phyloP scores from a whole-genome alignment of 805 yeast genomes.

The Kodamaea kakaduensis region DNA sequence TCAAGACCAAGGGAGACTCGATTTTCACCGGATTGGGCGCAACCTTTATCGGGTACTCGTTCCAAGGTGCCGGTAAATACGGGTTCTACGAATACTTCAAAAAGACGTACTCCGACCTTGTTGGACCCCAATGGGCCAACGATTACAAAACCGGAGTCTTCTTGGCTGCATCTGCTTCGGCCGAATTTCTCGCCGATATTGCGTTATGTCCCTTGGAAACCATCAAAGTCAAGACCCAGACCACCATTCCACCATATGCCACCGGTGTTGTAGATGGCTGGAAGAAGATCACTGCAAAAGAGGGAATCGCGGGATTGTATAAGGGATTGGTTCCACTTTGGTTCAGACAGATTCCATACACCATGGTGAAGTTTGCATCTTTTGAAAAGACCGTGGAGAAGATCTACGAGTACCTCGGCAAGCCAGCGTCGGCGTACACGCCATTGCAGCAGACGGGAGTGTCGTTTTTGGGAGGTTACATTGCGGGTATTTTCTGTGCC shows the following conservation, averaged over 20 bases:
- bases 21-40: slow-evolving; percentile 89
- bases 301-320: slow-evolving; percentile 74
- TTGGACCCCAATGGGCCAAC: slow-evolving; percentile 59
- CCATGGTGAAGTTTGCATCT: slow-evolving; percentile 94
- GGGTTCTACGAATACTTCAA: slow-evolving; percentile 94
- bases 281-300: slow-evolving; percentile 58
- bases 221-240: slow-evolving; percentile 90
- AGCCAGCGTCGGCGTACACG: slow-evolving; percentile 66
- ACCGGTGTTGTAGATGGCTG: slow-evolving; percentile 60
- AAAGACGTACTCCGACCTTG: slow-evolving; percentile 62
- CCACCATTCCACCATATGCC: slow-evolving; percentile 85
- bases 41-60: slow-evolving; percentile 85
- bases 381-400: slow-evolving; percentile 86
- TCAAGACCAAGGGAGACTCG: slow-evolving; percentile 73
- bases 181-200: slow-evolving; percentile 90
- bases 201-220: slow-evolving; percentile 93
- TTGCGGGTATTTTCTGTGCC: slow-evolving; percentile 97
- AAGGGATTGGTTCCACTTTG: slow-evolving; percentile 90
- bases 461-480: slow-evolving; percentile 90
- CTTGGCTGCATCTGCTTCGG: slow-evolving; percentile 85
- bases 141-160: slow-evolving; percentile 70
- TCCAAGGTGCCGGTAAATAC: slow-evolving; percentile 97
- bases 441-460: slow-evolving; percentile 85
- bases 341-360: slow-evolving; percentile 97
- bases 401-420: slow-evolving; percentile 72